These are phyloP conservation scores for Clavulina sp. DNA, from an alignment of 768 basidiomycete species.

Conservation along the genomic window DNA sequence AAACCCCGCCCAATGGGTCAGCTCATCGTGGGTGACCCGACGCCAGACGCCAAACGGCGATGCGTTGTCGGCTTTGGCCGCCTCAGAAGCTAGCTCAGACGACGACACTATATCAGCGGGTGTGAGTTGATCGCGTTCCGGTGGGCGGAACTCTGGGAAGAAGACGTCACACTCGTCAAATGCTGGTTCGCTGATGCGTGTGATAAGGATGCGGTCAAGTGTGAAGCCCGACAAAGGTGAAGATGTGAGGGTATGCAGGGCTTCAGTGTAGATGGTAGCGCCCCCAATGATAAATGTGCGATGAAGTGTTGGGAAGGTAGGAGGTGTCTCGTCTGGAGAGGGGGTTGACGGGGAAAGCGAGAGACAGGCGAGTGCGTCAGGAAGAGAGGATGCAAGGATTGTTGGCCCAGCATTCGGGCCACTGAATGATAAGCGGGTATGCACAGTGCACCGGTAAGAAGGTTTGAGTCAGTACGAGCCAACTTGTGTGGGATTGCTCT, in stretches of 20 bases:
- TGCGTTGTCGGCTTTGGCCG: neutral
- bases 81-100: too few species aligned
- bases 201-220: conserved; percentile 77
- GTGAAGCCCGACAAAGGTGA: too few species aligned
- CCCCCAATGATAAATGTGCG: conserved; percentile 83
- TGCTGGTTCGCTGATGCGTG: conserved; percentile 55
- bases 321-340: neutral
- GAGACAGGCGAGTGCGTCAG: neutral
- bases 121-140: neutral
- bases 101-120: too few species aligned
- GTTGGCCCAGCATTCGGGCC: neutral
- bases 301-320: conserved; percentile 21
- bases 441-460: neutral
- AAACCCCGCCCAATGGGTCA: conserved; percentile 65
- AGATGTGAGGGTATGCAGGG: conserved; percentile 32
- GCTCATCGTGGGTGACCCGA: conserved; percentile 38
- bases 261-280: conserved; percentile 61
- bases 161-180: conserved; percentile 77
- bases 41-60: neutral
- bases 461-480: neutral
- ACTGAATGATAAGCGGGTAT: neutral
- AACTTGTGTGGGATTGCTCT: conserved; percentile 8
- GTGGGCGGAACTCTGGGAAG: conserved; percentile 57
- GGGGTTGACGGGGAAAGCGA: neutral
- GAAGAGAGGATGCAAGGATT: neutral